phyloP scores from a whole-genome alignment of 805 yeast species.

The Candida golubevii region DNA sequence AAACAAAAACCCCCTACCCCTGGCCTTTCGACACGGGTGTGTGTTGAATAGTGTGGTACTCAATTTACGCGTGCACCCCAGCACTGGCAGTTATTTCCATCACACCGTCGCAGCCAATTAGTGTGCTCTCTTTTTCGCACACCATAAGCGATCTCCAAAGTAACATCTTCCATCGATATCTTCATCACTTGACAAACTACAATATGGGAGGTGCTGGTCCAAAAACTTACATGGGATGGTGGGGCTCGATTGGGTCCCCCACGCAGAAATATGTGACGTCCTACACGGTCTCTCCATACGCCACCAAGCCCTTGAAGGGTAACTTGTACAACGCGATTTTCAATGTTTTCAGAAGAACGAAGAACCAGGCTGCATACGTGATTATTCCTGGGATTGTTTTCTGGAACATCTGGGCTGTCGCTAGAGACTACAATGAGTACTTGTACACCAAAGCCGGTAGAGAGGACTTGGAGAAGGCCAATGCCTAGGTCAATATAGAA shows the following conservation, averaged over 20 bases:
- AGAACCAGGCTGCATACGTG: slow-evolving; percentile 75
- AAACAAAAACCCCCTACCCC: too few species aligned
- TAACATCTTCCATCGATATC: too few species aligned
- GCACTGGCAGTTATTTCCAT: background rate
- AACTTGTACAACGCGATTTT: slow-evolving; percentile 78
- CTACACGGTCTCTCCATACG: slow-evolving; percentile 90
- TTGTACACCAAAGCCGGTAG: slow-evolving; percentile 97
- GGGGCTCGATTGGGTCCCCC: slow-evolving; percentile 86
- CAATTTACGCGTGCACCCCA: background rate
- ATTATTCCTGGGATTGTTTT: slow-evolving; percentile 73
- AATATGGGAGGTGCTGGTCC: slow-evolving; percentile 68
- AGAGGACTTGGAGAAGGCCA: slow-evolving; percentile 78
- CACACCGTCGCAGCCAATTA: slow-evolving; percentile 14
- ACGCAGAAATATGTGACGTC: slow-evolving; percentile 80
- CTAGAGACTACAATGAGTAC: slow-evolving; percentile 88
- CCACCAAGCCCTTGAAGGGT: slow-evolving; percentile 89
- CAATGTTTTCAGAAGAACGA: slow-evolving; percentile 93
- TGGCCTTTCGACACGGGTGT: too few species aligned
- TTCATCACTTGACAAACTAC: background rate
- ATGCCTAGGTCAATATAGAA: slow-evolving; percentile 18
- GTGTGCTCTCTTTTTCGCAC: slow-evolving; percentile 14
- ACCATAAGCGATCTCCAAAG: background rate
- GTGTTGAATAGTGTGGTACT: too few species aligned
- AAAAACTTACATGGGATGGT: slow-evolving; percentile 91
- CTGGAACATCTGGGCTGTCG: slow-evolving; percentile 83